A percentile compares a stretch with the other conserved stretches of the same genome.
Conservation (phyloP, 1,284 basidiomycete genomes). For the Ustilago nuda region DNA sequence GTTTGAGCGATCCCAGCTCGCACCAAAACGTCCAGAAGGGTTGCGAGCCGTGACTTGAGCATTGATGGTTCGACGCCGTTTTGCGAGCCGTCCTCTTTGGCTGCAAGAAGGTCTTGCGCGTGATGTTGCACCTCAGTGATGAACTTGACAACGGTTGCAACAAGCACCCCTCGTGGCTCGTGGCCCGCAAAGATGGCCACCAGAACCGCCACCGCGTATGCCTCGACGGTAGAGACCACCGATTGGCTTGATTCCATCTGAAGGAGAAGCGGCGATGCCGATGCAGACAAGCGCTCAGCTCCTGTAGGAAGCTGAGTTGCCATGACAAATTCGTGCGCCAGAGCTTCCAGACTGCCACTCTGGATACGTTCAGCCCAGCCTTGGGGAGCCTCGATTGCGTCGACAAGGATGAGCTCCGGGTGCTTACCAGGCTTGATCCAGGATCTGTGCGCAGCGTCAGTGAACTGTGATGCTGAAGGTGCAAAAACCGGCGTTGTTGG, state of each 20-base stretch:
- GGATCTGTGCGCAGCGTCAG: conserved; percentile 12
- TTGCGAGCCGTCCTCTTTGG: not conserved
- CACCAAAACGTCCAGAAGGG: conserved; percentile 23
- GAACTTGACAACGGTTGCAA: conserved; percentile 10
- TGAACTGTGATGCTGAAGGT: not conserved
- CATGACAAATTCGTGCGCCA: conserved; percentile 66
- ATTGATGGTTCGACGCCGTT: not conserved
- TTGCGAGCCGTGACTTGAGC: conserved; percentile 26
- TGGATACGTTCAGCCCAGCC: conserved; percentile 59
- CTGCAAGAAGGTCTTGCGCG: conserved; percentile 16
- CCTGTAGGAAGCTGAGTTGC: conserved; percentile 52
- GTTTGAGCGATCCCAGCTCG: conserved; percentile 20
- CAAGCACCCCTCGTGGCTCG: not conserved
- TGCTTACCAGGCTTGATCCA: conserved; percentile 57
- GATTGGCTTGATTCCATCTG: not conserved
- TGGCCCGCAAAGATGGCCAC: conserved; percentile 7
- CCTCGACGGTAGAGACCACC: conserved; percentile 12
- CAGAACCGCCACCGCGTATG: conserved; percentile 23
- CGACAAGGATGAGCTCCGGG: conserved; percentile 52
- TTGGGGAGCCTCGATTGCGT: conserved; percentile 32
- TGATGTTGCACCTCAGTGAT: conserved; percentile 19
- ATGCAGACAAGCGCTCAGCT: not conserved
- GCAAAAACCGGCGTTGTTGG: conserved; percentile 13
- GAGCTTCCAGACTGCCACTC: conserved; percentile 50
- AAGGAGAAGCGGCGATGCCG: conserved; percentile 12